A percentile compares a stretch with the other conserved stretches of the same genome.
Conservation (phyloP, 805 yeast genomes). For the Ogataea kodamae region DNA sequence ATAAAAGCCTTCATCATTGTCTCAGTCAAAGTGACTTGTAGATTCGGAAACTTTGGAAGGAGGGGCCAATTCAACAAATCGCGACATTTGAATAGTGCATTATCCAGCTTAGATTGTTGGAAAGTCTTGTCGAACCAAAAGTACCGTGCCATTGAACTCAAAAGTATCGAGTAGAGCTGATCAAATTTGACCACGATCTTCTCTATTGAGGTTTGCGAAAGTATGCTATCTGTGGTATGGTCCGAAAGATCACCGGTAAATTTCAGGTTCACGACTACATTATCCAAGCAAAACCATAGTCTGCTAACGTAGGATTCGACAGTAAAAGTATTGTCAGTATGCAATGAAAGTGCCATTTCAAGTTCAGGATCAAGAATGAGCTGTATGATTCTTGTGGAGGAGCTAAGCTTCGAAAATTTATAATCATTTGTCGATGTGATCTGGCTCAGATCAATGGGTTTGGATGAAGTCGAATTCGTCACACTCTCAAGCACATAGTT, state of each 20-base stretch:
- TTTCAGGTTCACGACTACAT: slow-evolving; percentile 27
- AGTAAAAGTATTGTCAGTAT: slow-evolving; percentile 19
- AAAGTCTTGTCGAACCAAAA: slow-evolving; percentile 18
- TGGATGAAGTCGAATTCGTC: slow-evolving; percentile 21
- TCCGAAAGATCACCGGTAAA: slow-evolving; percentile 13
- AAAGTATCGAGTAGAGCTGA: slow-evolving; percentile 26
- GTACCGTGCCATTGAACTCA: slow-evolving; percentile 21
- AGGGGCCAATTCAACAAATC: slow-evolving; percentile 31
- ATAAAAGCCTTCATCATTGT: slow-evolving; percentile 26
- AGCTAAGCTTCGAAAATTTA: slow-evolving; percentile 27
- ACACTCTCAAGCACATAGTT: slow-evolving; percentile 24
- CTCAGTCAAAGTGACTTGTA: slow-evolving; percentile 29
- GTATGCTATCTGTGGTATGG: slow-evolving; percentile 8
- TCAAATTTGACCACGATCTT: slow-evolving; percentile 24
- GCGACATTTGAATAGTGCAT: slow-evolving; percentile 21
- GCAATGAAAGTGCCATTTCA: slow-evolving; percentile 18
- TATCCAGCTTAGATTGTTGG: slow-evolving; percentile 18
- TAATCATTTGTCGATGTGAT: slow-evolving; percentile 18
- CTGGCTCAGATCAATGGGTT: slow-evolving; percentile 17
- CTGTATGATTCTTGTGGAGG: slow-evolving; percentile 25
- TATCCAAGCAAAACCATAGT: slow-evolving; percentile 34
- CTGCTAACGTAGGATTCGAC: slow-evolving; percentile 27
- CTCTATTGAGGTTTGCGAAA: slow-evolving; percentile 20
- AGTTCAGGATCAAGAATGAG: slow-evolving; percentile 26
- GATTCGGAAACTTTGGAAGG: slow-evolving; percentile 21